Base-by-base conservation (phyloP, 352 stramenopile genomes). In the Sclerospora graminicola region DNA sequence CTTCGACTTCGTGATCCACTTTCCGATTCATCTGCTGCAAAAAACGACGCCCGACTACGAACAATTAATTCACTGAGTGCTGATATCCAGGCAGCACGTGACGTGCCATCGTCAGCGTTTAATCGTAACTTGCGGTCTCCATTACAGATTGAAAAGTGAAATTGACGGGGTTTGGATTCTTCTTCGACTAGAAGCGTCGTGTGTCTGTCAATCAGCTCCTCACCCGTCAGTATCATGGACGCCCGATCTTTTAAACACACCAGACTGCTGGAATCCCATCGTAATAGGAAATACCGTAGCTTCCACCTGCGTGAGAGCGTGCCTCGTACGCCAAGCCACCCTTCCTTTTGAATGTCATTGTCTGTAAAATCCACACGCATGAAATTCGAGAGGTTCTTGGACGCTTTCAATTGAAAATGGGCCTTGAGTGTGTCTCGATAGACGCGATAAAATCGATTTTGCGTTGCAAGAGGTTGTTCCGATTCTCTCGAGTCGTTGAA, bases 1-100 rank as follows among this genome's bases (percentile, higher is more conserved):
- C 50, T 70, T 14, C 63, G 69, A 16, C 61, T 82, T 29, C 66
- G 79, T 5, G 55, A 63, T 0, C 53, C 57, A 26, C 51, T 79
- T 19, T 86, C 78, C 1, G 74, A 84, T 16, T 90, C 78, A 30
- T 90, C 75, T 1, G 68, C 65, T 1, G 70, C 78, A 30, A 82
- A 70, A 54, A 90, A 90, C 2, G 78, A 90, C 21, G 62, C 62
- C 8, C 78, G 72, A 41, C 66, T 85, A 15, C 70, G 75, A 11
- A 93, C 76, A 38, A 93, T 89, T 36, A 93, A 59, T 39, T 85
- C 72, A 48, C 69, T 89, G 2, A 93, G 66, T 2, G 81, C 78
- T 6, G 70, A 79, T 4, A 93, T 57, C 81, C 81, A 93, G 0
- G 64, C 49, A 5, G 66, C 57, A 4, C 80, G 70, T 6, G 63